phyloP scores from a whole-genome alignment of 2,329 filamentous ascomycete species.

The Stagonosporopsis vannaccii region DNA sequence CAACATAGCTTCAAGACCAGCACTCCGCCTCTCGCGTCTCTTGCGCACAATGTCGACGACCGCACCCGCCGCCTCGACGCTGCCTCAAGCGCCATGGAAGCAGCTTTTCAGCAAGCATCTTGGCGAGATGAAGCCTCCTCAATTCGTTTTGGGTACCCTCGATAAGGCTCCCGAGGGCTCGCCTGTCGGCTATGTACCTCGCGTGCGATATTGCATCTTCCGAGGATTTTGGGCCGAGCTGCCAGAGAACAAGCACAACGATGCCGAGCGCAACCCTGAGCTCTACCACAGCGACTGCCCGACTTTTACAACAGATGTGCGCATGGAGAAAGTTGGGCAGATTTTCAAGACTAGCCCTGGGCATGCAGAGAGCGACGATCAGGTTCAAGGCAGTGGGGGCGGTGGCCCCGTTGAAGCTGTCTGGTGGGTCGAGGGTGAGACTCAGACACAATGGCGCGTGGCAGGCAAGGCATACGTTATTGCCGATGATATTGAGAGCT shows the following conservation, averaged over 20 bases:
- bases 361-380: slow-evolving; percentile 54
- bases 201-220: slow-evolving; percentile 81
- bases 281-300: slow-evolving; percentile 79
- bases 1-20: slow-evolving; percentile 50
- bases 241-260: slow-evolving; percentile 74
- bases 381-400: slow-evolving; percentile 62
- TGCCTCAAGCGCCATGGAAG: slow-evolving; percentile 61
- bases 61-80: slow-evolving; percentile 44
- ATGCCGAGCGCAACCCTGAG: slow-evolving; percentile 72
- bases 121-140: slow-evolving; percentile 56
- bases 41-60: slow-evolving; percentile 57
- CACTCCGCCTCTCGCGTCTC: slow-evolving; percentile 49
- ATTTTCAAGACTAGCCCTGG: slow-evolving; percentile 64
- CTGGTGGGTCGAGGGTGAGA: slow-evolving; percentile 77
- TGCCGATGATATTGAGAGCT: slow-evolving; percentile 69
- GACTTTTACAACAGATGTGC: slow-evolving; percentile 84
- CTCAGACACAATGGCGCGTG: slow-evolving; percentile 83
- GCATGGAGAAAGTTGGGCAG: slow-evolving; percentile 84
- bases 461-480: slow-evolving; percentile 79
- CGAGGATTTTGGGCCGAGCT: slow-evolving; percentile 83
- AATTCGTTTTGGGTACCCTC: slow-evolving; percentile 62
- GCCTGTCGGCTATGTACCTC: slow-evolving; percentile 55
- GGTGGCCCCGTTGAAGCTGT: slow-evolving; percentile 80
- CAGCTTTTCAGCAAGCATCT: slow-evolving; percentile 59
- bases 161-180: slow-evolving; percentile 51